Evolutionary conservation across 768 basidiomycete genomes (phyloP).

Genomic region (Gloeophyllum trabeum): DNA sequence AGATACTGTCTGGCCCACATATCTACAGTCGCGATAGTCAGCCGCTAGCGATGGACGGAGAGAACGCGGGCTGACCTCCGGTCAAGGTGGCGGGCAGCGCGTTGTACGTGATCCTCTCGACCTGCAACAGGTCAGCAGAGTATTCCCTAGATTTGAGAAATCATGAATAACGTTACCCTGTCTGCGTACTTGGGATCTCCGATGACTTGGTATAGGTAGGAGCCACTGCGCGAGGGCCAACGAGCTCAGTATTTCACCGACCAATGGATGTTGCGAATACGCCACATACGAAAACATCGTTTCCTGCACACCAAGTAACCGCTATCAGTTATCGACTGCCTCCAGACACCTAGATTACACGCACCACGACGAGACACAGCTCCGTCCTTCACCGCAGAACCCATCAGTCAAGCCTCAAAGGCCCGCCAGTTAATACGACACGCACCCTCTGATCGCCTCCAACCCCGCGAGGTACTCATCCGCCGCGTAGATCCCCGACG

Average conservation of each 20-base stretch:
- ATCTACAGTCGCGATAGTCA: conserved; percentile 20
- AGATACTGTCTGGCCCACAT: conserved; percentile 53
- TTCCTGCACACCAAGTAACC: conserved; percentile 23
- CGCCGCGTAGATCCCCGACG: conserved; percentile 43
- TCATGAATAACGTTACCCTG: conserved; percentile 23
- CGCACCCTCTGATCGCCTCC: conserved; percentile 40
- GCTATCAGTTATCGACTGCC: no score
- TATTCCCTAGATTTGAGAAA: background rate
- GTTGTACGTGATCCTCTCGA: conserved; percentile 40
- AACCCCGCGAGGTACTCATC: conserved; percentile 48
- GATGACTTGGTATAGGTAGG: conserved; percentile 43
- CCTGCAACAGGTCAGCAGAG: conserved; percentile 8
- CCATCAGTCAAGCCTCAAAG: no score
- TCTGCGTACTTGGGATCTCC: conserved; percentile 42
- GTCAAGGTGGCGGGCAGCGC: conserved; percentile 37
- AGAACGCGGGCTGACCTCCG: conserved; percentile 20
- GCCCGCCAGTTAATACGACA: no score
- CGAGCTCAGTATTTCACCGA: background rate
- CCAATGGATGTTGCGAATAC: background rate
- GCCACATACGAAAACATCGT: conserved; percentile 45
- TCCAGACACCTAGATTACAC: no score
- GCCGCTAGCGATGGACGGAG: background rate
- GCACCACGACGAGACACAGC: conserved; percentile 39
- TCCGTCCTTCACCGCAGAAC: conserved; percentile 29
- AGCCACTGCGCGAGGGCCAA: conserved; percentile 29